Conservation (phyloP, 164 flowering plant genomes). For the Stephania yunnanensis region DNA sequence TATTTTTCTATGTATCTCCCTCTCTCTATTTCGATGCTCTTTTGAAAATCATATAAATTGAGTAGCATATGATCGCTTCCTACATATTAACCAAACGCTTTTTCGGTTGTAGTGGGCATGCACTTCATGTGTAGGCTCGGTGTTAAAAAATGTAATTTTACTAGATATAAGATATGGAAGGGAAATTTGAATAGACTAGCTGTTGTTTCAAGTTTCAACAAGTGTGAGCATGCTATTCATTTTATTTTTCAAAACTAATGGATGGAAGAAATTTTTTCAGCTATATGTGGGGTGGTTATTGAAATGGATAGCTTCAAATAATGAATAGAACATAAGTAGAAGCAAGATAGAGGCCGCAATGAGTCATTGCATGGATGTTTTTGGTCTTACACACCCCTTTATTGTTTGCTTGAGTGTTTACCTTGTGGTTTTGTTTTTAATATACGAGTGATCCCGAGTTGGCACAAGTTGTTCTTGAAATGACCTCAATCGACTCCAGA, state of each 20-base stretch:
- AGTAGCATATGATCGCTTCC: not conserved
- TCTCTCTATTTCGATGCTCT: no score
- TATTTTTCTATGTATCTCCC: no score
- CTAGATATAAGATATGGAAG: no score
- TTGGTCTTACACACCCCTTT: not conserved
- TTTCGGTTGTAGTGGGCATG: not conserved
- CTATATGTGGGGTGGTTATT: not conserved
- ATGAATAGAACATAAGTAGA: no score
- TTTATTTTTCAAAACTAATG: not conserved
- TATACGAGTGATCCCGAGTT: slow-evolving; percentile 74
- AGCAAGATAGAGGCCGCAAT: no score
- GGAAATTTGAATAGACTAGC: no score
- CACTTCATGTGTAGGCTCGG: not conserved
- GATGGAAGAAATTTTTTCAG: not conserved
- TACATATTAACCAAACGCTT: not conserved
- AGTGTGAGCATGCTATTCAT: not conserved
- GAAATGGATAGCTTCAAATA: no score
- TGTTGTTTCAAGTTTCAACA: not conserved
- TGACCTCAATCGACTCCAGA: slow-evolving; percentile 75
- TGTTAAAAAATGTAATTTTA: not conserved
- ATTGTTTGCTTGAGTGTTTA: not conserved
- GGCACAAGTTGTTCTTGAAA: slow-evolving; percentile 77
- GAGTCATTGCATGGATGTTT: not conserved
- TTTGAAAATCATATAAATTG: no score
- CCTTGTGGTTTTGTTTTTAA: slow-evolving; percentile 6